These are phyloP conservation scores for Clonostachys sp. DNA, from an alignment of 2,329 filamentous ascomycete genomes.

Conservation along the genomic window DNA sequence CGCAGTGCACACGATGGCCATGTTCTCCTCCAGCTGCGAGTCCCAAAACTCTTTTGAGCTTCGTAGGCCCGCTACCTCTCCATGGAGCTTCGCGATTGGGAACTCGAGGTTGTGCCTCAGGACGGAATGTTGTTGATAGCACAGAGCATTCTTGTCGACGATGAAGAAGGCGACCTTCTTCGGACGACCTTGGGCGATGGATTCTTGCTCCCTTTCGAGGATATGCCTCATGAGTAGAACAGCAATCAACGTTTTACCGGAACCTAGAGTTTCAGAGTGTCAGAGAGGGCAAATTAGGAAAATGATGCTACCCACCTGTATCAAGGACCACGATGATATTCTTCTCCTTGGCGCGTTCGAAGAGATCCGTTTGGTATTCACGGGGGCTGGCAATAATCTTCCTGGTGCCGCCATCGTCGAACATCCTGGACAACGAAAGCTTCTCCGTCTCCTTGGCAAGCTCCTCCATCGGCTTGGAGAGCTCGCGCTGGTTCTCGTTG, in stretches of 20 bases:
- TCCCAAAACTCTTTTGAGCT: conserved; percentile 43
- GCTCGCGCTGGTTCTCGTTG: conserved; percentile 25
- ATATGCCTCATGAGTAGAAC: conserved; percentile 75
- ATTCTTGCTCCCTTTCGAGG: conserved; percentile 72
- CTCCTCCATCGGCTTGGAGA: conserved; percentile 12
- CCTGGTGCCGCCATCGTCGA: conserved; percentile 28
- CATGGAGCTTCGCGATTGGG: conserved; percentile 69
- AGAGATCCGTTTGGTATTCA: conserved; percentile 90
- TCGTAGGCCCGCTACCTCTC: conserved; percentile 50
- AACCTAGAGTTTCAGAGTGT: conserved; percentile 47
- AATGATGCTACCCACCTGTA: conserved; percentile 52
- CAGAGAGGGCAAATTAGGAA: not conserved
- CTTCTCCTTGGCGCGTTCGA: conserved; percentile 75
- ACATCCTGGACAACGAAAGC: conserved; percentile 22
- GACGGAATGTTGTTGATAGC: conserved; percentile 84
- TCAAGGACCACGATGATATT: conserved; percentile 93
- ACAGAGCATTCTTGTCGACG: conserved; percentile 84
- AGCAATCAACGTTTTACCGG: conserved; percentile 95
- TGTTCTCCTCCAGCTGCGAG: conserved; percentile 55
- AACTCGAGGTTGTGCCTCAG: conserved; percentile 77
- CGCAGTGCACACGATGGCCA: conserved; percentile 89
- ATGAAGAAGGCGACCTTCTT: conserved; percentile 79
- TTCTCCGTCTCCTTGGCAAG: conserved; percentile 15
- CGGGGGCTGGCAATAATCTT: conserved; percentile 72
- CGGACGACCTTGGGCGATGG: conserved; percentile 53